A percentile compares a stretch with the other conserved stretches of the same genome.
Evolutionary conservation across 2,329 filamentous ascomycete genomes (phyloP).

Genomic region (Akanthomyces uredinophilus): DNA sequence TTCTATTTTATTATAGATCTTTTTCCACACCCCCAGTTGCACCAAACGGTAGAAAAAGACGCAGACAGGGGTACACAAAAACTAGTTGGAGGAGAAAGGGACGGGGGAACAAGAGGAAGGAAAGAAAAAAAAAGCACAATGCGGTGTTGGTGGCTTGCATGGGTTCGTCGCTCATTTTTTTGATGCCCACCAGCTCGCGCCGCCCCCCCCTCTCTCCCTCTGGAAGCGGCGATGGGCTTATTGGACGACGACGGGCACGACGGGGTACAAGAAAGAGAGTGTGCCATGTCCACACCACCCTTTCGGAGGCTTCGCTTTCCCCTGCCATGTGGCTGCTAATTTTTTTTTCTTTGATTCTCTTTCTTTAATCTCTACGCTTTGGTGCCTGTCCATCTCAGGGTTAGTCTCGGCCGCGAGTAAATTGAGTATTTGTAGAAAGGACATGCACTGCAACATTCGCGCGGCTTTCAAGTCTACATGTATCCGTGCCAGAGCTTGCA

Average conservation of each 20-base stretch:
- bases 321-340: slow-evolving; percentile 3
- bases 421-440: background rate
- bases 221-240: background rate
- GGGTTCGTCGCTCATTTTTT: background rate
- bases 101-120: background rate
- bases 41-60: background rate
- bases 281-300: background rate
- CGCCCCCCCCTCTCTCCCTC: too few relatives aligned
- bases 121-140: background rate
- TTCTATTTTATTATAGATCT: too few relatives aligned
- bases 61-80: background rate
- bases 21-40: too few relatives aligned
- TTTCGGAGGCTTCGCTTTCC: background rate
- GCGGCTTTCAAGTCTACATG: background rate
- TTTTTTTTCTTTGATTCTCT: background rate
- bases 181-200: background rate
- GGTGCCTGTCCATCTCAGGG: background rate
- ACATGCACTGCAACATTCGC: background rate
- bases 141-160: slow-evolving; percentile 7
- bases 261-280: too few relatives aligned
- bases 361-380: background rate
- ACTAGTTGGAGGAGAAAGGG: too few relatives aligned
- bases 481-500: background rate
- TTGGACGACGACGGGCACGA: background rate
- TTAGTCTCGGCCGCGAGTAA: too few relatives aligned